phyloP scores from a whole-genome alignment of 2,329 filamentous ascomycete genomes.

The Hyphodiscus sp. region DNA sequence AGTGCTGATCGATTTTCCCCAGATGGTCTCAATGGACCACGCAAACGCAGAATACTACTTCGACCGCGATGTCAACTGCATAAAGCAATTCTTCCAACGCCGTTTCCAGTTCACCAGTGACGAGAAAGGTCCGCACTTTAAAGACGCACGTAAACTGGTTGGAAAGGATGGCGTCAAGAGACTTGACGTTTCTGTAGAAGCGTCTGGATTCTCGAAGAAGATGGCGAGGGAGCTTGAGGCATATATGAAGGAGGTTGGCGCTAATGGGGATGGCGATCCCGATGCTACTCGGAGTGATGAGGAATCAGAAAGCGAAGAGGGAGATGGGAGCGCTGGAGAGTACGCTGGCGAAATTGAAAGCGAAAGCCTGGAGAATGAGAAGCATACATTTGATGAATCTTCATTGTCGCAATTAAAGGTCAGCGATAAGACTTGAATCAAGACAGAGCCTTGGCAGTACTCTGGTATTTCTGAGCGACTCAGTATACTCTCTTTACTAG shows the following conservation, averaged over 20 bases:
- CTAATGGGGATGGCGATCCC: conserved; percentile 38
- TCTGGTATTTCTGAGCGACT: not conserved
- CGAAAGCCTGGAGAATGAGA: conserved; percentile 15
- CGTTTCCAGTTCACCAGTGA: conserved; percentile 83
- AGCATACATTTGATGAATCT: conserved; percentile 6
- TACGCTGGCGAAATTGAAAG: conserved; percentile 29
- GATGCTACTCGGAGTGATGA: conserved; percentile 27
- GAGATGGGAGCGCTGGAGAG: conserved; percentile 25
- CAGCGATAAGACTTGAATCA: conserved; percentile 26
- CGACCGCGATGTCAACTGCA: conserved; percentile 88
- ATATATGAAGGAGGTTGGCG: conserved; percentile 71
- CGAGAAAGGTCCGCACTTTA: conserved; percentile 77
- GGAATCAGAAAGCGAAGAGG: conserved; percentile 33
- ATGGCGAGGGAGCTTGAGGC: conserved; percentile 91
- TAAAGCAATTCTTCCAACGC: conserved; percentile 88
- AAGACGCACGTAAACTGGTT: conserved; percentile 70
- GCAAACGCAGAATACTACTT: conserved; percentile 95
- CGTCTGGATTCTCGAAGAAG: conserved; percentile 93
- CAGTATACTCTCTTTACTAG: not conserved
- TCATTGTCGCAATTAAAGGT: conserved; percentile 21
- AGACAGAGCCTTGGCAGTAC: not conserved
- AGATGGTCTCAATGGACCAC: conserved; percentile 96
- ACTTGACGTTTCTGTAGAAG: conserved; percentile 82
- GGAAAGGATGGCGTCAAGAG: conserved; percentile 59
- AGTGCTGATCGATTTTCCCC: conserved; percentile 93